phyloP scores from a whole-genome alignment of 2,329 filamentous ascomycete species.

The Exophiala bonariae region DNA sequence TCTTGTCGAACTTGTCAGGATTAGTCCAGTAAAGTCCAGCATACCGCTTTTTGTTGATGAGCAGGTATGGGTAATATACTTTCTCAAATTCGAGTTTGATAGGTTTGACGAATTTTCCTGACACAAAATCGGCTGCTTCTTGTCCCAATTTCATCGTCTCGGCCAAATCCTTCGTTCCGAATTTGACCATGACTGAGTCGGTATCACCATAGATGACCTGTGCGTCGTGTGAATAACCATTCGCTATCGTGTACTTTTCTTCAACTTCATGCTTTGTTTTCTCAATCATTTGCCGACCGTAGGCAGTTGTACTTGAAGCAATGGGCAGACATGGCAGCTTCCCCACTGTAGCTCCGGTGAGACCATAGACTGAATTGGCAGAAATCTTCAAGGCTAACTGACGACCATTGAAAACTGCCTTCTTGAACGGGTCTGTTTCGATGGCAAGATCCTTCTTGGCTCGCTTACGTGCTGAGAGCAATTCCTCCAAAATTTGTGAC shows the following conservation, averaged over 20 bases:
- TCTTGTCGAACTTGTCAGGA: constrained; percentile 94
- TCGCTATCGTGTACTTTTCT: constrained; percentile 81
- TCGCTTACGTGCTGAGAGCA: constrained; percentile 87
- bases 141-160: constrained; percentile 95
- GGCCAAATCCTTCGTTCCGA: constrained; percentile 81
- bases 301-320: constrained; percentile 94
- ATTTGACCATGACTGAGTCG: constrained; percentile 99
- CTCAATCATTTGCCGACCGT: constrained; percentile 98
- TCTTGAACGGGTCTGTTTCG: constrained; percentile 95
- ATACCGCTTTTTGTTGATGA: constrained; percentile 99
- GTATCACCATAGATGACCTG: constrained; percentile 99
- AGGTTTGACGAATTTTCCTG: constrained; percentile 87
- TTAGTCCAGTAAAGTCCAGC: constrained; percentile 98
- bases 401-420: constrained; percentile 94
- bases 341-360: constrained; percentile 93
- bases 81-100: constrained; percentile 99
- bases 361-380: constrained; percentile 95
- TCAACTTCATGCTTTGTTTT: constrained; percentile 97
- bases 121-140: constrained; percentile 85
- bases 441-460: constrained; percentile 86
- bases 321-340: constrained; percentile 94
- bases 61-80: constrained; percentile 94
- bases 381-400: constrained; percentile 95
- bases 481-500: constrained; percentile 92
- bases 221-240: constrained; percentile 91